A percentile compares a stretch with the other conserved stretches of the same genome.
These are phyloP conservation scores for Citrus sp. DNA, from an alignment of 345 rosid genomes.

Conservation along the genomic window DNA sequence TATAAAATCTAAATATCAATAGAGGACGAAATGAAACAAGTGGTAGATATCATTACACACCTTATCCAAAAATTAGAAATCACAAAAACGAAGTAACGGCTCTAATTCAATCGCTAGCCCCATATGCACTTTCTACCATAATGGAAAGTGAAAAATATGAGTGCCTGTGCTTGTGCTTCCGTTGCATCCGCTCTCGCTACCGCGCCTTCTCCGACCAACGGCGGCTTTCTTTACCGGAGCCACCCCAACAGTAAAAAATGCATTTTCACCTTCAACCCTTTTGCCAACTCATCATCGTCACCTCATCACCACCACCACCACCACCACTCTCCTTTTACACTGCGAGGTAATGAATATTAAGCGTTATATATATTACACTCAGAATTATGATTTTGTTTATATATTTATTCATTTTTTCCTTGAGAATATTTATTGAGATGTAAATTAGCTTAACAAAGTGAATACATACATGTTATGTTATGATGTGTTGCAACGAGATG, in stretches of 20 bases:
- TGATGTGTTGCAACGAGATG: not conserved
- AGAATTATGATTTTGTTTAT: too few species aligned
- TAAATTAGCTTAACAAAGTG: not conserved
- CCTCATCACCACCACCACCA: not conserved
- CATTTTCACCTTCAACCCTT: slow-evolving; percentile 15
- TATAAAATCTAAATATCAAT: too few species aligned
- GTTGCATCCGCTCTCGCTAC: slow-evolving; percentile 25
- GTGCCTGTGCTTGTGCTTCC: slow-evolving; percentile 7
- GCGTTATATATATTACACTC: not conserved
- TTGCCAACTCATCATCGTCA: not conserved
- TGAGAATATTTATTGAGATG: not conserved
- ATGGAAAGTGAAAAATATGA: slow-evolving; percentile 50
- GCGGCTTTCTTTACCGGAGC: slow-evolving; percentile 8
- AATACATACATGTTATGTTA: not conserved
- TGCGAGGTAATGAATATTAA: slow-evolving; percentile 22
- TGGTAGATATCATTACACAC: not conserved
- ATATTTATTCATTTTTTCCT: not conserved
- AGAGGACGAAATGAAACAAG: not conserved
- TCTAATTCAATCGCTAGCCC: not conserved
- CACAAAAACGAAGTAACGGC: slow-evolving; percentile 7
- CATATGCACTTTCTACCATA: slow-evolving; percentile 6
- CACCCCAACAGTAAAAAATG: slow-evolving; percentile 1
- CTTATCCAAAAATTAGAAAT: not conserved
- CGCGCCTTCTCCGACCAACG: slow-evolving; percentile 13
- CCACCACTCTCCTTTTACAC: not conserved